Percentiles rank a stretch among this genome's conserved stretches.
Evolutionary conservation across 2,329 filamentous ascomycete genomes (phyloP).

Genomic region (Bipolaris zeicola): DNA sequence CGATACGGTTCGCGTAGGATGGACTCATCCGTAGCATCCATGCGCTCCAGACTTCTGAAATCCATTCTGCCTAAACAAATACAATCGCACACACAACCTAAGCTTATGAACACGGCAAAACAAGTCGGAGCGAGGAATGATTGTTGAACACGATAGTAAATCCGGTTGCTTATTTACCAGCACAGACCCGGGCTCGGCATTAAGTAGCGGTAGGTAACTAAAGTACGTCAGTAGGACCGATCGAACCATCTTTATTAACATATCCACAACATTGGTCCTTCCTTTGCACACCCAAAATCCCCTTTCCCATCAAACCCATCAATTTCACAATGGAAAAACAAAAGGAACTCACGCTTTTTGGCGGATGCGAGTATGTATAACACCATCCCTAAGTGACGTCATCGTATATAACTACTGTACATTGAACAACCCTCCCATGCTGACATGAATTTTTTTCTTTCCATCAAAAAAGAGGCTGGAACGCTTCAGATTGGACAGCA

Average conservation of each 20-base stretch:
- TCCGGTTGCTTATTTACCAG: neutral
- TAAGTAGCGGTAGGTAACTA: neutral
- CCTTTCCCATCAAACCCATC: neutral
- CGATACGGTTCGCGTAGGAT: slow-evolving; percentile 52
- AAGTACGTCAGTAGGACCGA: neutral
- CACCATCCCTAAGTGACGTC: neutral
- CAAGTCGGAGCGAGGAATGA: neutral
- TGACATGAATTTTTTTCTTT: neutral
- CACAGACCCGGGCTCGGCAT: slow-evolving; percentile 12
- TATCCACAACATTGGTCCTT: neutral
- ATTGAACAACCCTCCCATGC: neutral
- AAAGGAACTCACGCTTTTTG: slow-evolving; percentile 35
- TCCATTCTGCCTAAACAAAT: slow-evolving; percentile 33
- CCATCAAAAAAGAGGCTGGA: slow-evolving; percentile 61
- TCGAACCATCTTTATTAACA: neutral
- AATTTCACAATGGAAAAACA: slow-evolving; percentile 23
- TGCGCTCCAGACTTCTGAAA: slow-evolving; percentile 35
- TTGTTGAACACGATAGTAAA: neutral
- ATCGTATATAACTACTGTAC: neutral
- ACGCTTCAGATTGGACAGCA: slow-evolving; percentile 65
- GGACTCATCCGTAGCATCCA: slow-evolving; percentile 37
- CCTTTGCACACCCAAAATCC: neutral
- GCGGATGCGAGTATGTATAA: slow-evolving; percentile 34
- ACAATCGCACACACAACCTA: neutral
- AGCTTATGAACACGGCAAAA: neutral